A percentile compares a stretch with the other conserved stretches of the same genome.
phyloP scores from a whole-genome alignment of 257 asterid genomes.

The Haberlea rhodopensis region DNA sequence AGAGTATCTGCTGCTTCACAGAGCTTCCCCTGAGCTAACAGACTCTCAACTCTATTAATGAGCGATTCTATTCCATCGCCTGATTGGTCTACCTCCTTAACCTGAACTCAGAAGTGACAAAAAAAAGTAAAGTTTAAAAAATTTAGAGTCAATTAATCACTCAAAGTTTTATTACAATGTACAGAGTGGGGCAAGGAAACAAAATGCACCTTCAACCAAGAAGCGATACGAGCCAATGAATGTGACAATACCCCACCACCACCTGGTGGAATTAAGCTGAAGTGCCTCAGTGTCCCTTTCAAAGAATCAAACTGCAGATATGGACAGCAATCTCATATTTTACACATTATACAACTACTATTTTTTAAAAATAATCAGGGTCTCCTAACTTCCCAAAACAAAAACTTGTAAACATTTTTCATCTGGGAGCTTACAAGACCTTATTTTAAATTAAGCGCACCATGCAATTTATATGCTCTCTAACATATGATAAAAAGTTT shows the following conservation, averaged over 20 bases:
- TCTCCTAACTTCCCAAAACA: no score
- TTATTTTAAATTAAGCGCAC: no score
- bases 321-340: not conserved
- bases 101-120: constrained; percentile 38
- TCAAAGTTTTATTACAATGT: not conserved
- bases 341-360: no score
- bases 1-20: constrained; percentile 87
- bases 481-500: no score
- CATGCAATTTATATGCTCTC: no score
- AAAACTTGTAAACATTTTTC: no score
- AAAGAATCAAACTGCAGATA: constrained; percentile 70
- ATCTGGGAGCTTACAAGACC: no score
- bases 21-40: constrained; percentile 74
- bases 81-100: constrained; percentile 63
- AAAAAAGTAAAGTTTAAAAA: not conserved
- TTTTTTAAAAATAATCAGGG: no score
- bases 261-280: constrained; percentile 75
- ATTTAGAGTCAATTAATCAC: no score
- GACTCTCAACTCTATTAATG: constrained; percentile 66
- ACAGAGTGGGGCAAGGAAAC: constrained; percentile 2
- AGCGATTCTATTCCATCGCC: constrained; percentile 93
- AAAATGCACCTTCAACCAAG: constrained; percentile 72
- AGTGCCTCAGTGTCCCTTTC: constrained; percentile 81
- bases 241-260: constrained; percentile 92
- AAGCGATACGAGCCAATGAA: constrained; percentile 77